phyloP scores from a whole-genome alignment of 768 basidiomycete genomes.

The Tylopilus intermedius region DNA sequence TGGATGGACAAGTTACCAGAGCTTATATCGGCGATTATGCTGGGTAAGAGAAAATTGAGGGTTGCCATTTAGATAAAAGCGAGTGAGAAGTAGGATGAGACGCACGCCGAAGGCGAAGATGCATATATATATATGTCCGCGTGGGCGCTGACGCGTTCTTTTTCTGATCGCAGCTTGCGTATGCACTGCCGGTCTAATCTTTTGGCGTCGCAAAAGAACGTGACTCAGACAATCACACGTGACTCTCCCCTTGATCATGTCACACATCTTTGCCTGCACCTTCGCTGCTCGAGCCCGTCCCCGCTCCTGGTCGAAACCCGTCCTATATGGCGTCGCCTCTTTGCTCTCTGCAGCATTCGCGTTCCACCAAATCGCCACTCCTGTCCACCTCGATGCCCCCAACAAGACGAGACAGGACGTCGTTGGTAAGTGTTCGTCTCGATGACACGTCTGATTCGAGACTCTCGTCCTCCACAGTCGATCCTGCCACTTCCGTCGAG shows the following conservation, averaged over 20 bases:
- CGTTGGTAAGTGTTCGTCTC: conserved; percentile 14
- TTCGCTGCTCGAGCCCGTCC: neutral
- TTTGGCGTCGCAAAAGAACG: neutral
- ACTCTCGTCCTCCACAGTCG: conserved; percentile 38
- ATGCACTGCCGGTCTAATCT: neutral
- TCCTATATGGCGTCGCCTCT: conserved; percentile 34
- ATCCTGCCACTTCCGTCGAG: conserved; percentile 67
- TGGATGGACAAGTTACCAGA: conserved; percentile 21
- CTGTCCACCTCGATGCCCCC: conserved; percentile 46
- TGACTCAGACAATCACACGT: conserved; percentile 10
- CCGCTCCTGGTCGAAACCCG: conserved; percentile 17
- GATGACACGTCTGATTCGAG: neutral
- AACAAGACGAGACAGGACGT: conserved; percentile 12
- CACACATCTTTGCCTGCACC: neutral
- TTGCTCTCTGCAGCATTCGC: conserved; percentile 28
- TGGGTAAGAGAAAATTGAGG: conserved; percentile 18
- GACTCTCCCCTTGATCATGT: conserved; percentile 9
- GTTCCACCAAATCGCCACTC: conserved; percentile 19
- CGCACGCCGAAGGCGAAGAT: conserved; percentile 18
- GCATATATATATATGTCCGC: conserved; percentile 15
- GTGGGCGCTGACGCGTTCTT: conserved; percentile 28
- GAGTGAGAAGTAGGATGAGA: conserved; percentile 15
- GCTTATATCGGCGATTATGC: conserved; percentile 24
- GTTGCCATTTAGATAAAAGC: conserved; percentile 22
- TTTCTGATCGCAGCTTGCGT: conserved; percentile 8